Evolutionary conservation across 2,329 filamentous ascomycete genomes (phyloP).

Genomic region (Cladosporium sphaerospermum): DNA sequence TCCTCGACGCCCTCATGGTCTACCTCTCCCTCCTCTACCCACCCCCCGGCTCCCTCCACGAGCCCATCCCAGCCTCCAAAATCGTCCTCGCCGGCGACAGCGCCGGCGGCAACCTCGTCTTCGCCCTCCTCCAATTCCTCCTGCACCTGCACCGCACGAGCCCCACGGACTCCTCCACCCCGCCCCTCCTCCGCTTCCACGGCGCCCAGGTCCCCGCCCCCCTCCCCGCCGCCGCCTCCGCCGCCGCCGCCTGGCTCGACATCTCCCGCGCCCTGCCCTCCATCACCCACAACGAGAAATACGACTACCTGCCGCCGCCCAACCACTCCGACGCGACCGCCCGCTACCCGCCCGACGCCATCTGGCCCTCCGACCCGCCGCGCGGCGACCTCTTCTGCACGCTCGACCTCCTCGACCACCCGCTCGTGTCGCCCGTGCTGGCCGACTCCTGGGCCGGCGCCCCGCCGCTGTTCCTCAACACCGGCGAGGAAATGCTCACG

Average conservation of each 20-base stretch:
- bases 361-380: conserved; percentile 42
- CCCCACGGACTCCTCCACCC: conserved; percentile 29
- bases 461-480: conserved; percentile 62
- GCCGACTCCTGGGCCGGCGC: conserved; percentile 52
- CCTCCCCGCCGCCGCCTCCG: conserved; percentile 59
- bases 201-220: conserved; percentile 53
- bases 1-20: conserved; percentile 65
- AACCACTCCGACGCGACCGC: conserved; percentile 27
- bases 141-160: conserved; percentile 51
- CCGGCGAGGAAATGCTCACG: conserved; percentile 65
- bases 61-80: conserved; percentile 56
- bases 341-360: conserved; percentile 42
- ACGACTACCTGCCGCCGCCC: conserved; percentile 57
- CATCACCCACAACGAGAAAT: conserved; percentile 46
- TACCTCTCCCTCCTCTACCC: conserved; percentile 71
- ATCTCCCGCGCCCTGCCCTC: conserved; percentile 58
- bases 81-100: conserved; percentile 70
- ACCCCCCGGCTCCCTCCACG: conserved; percentile 60
- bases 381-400: conserved; percentile 45
- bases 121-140: conserved; percentile 62
- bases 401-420: conserved; percentile 49
- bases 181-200: conserved; percentile 53
- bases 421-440: conserved; percentile 59
- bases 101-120: conserved; percentile 65
- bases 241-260: conserved; percentile 66